Percentiles rank a stretch among this genome's conserved stretches.
phyloP scores from a whole-genome alignment of 2,329 filamentous ascomycete species.

The Fusarium albidum region DNA sequence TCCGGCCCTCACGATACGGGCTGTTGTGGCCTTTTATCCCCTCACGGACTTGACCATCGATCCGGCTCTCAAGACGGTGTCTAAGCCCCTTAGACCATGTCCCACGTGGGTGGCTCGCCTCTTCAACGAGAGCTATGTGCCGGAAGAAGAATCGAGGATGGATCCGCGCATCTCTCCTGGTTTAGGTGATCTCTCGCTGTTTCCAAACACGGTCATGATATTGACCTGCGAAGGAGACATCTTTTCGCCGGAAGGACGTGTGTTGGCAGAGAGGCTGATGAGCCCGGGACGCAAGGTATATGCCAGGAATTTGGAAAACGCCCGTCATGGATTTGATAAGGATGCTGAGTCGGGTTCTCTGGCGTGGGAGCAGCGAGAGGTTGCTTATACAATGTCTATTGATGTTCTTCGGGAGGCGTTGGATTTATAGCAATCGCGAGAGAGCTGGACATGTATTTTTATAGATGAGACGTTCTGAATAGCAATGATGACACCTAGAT shows the following conservation, averaged over 20 bases:
- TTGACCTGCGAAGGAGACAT: background rate
- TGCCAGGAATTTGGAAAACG: background rate
- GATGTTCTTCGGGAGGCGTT: no score
- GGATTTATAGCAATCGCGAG: no score
- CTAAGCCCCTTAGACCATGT: constrained; percentile 6
- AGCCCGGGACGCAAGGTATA: background rate
- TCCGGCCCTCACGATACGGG: background rate
- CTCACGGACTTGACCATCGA: constrained; percentile 1
- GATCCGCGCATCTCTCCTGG: constrained; percentile 9
- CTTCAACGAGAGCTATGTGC: constrained; percentile 11
- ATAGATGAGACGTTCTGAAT: no score
- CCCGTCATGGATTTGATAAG: background rate
- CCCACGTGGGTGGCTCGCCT: background rate
- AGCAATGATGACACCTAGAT: no score
- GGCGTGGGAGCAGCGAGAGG: background rate
- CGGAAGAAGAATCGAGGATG: background rate
- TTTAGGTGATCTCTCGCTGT: background rate
- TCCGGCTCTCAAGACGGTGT: constrained; percentile 1
- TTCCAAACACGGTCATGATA: background rate
- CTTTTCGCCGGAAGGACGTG: background rate
- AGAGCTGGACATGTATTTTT: no score
- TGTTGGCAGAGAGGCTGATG: background rate
- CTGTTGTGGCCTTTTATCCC: constrained; percentile 1
- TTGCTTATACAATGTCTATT: background rate
- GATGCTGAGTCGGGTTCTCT: background rate